Evolutionary conservation across 768 basidiomycete species (phyloP).

Genomic region (Termitomyces eurrhizus): DNA sequence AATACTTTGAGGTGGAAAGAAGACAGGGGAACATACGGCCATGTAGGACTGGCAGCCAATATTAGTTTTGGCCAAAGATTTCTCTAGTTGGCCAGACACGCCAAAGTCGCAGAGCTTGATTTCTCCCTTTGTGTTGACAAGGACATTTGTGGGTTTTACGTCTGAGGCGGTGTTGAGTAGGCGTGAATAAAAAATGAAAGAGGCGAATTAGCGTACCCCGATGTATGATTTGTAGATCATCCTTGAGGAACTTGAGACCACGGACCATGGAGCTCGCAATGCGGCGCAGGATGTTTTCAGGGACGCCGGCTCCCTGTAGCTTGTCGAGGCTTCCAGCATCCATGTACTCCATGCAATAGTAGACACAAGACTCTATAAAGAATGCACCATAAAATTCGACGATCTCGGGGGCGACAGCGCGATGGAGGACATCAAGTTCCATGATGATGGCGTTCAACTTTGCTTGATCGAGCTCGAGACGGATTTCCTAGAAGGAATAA

Average conservation of each 20-base stretch:
- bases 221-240: conserved; percentile 79
- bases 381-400: conserved; percentile 99
- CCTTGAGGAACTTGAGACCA: conserved; percentile 94
- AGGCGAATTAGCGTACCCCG: conserved; percentile 31
- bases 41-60: conserved; percentile 99
- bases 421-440: conserved; percentile 97
- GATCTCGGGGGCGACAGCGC: conserved; percentile 85
- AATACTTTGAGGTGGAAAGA: conserved; percentile 1
- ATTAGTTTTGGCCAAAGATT: conserved; percentile 94
- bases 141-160: conserved; percentile 92
- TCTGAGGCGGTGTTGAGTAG: conserved; percentile 37
- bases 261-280: conserved; percentile 81
- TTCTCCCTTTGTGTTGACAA: conserved; percentile 83
- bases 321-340: conserved; percentile 96
- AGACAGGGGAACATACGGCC: conserved; percentile 61
- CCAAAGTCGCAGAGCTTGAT: conserved; percentile 98
- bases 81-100: conserved; percentile 97
- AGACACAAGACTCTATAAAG: conserved; percentile 99
- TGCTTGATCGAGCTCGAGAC: conserved; percentile 89
- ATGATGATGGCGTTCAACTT: conserved; percentile 96
- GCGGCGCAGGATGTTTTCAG: conserved; percentile 79
- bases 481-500: conserved; percentile 74
- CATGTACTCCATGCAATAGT: conserved; percentile 99
- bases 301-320: conserved; percentile 55
- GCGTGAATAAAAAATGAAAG: neutral